Evolutionary conservation across 2,329 filamentous ascomycete species (phyloP).

Genomic region (Nothopassalora personata): DNA sequence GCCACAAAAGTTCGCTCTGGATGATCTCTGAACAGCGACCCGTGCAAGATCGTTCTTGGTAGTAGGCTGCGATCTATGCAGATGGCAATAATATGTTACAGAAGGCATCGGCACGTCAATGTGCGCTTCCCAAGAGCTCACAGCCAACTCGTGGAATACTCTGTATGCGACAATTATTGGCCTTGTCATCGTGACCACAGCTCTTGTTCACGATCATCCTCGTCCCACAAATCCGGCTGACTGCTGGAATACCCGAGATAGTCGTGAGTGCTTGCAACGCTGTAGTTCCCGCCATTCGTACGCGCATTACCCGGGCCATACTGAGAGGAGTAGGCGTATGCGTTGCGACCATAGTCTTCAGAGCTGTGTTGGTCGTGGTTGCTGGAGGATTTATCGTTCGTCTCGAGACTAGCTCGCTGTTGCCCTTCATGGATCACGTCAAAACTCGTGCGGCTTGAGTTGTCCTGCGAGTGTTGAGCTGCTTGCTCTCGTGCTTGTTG

Average conservation of each 20-base stretch:
- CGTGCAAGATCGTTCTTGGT: background rate
- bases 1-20: too few relatives aligned
- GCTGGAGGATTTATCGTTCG: constrained; percentile 10
- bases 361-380: constrained; percentile 22
- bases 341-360: constrained; percentile 22
- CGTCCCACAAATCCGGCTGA: constrained; percentile 28
- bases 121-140: background rate
- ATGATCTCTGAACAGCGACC: too few relatives aligned
- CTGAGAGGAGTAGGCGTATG: constrained; percentile 15
- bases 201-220: constrained; percentile 27
- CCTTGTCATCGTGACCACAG: constrained; percentile 24
- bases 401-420: constrained; percentile 6
- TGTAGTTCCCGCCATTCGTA: constrained; percentile 25
- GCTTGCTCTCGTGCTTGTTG: constrained; percentile 30
- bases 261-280: constrained; percentile 31
- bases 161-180: background rate
- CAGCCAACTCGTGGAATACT: background rate
- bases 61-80: background rate
- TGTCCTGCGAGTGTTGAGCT: constrained; percentile 14
- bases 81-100: constrained; percentile 4
- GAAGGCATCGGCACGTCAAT: background rate
- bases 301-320: constrained; percentile 4
- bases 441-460: constrained; percentile 17
- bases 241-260: constrained; percentile 33
- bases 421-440: constrained; percentile 23